Evolutionary conservation across 352 stramenopile genomes (phyloP).

Genomic region (Pythium aristosporum): DNA sequence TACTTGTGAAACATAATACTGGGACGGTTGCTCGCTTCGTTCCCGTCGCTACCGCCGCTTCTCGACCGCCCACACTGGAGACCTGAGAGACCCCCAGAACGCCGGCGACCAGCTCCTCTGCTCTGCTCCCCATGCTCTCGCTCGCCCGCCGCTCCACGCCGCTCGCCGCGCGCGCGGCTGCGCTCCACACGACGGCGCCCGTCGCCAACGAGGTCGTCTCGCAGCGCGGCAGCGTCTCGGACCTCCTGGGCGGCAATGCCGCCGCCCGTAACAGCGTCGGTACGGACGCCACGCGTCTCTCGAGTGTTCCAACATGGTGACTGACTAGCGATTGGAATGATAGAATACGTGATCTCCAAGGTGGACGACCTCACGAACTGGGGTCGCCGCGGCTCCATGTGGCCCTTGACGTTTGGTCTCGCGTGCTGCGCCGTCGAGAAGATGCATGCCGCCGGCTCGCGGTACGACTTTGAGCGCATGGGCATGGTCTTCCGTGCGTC

Average conservation of each 20-base stretch:
- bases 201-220: constrained; percentile 29
- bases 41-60: background rate
- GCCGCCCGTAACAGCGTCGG: constrained; percentile 76
- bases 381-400: constrained; percentile 95
- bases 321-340: background rate
- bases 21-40: background rate
- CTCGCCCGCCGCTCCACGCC: constrained; percentile 21
- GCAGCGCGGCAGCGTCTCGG: constrained; percentile 66
- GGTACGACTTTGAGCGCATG: constrained; percentile 99
- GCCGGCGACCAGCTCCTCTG: background rate
- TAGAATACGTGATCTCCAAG: constrained; percentile 97
- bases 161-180: constrained; percentile 24
- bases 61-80: constrained; percentile 1
- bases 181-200: constrained; percentile 23
- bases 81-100: background rate
- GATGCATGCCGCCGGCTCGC: constrained; percentile 90
- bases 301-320: background rate
- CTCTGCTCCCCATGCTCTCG: constrained; percentile 18
- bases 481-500: constrained; percentile 98
- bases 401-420: constrained; percentile 99
- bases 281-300: constrained; percentile 35
- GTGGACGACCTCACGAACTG: constrained; percentile 99
- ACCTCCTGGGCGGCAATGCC: constrained; percentile 65
- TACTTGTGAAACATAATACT: background rate
- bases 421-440: constrained; percentile 99